phyloP scores from a whole-genome alignment of 208 protist species.

The Spongospora subterranea region DNA sequence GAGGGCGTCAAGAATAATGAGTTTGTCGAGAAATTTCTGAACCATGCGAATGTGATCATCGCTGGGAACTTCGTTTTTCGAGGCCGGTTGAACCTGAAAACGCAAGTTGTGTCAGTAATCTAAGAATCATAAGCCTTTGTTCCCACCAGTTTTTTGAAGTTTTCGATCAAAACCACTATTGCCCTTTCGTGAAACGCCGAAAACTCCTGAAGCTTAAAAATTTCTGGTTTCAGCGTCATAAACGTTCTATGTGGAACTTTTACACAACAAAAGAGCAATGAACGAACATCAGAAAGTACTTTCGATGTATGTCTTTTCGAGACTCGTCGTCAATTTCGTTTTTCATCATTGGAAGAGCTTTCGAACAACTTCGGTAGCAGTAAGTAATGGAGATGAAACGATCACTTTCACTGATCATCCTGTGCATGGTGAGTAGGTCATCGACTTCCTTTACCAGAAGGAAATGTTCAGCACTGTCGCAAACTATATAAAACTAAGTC shows the following conservation, averaged over 20 bases:
- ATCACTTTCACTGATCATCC: neutral
- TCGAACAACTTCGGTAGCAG: conserved; percentile 46
- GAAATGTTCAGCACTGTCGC: neutral
- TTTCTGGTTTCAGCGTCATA: conserved; percentile 17
- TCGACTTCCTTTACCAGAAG: neutral
- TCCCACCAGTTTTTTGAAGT: conserved; percentile 14
- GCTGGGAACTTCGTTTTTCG: neutral
- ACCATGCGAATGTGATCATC: conserved; percentile 44
- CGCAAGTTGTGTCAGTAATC: neutral
- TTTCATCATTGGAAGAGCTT: conserved; percentile 49
- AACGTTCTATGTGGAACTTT: neutral
- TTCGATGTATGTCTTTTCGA: conserved; percentile 40
- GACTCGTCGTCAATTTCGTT: conserved; percentile 30
- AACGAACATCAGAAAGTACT: neutral
- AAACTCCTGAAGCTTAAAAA: conserved; percentile 33
- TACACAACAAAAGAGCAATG: neutral
- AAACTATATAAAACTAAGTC: neutral
- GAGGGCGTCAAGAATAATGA: conserved; percentile 9
- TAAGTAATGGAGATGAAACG: conserved; percentile 39
- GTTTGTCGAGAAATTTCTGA: conserved; percentile 33
- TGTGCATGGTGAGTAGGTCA: neutral
- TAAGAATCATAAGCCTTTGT: neutral
- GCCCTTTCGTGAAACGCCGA: conserved; percentile 50
- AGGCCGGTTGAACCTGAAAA: conserved; percentile 36
- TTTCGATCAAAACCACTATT: neutral